Percentiles rank a stretch among this genome's conserved stretches.
phyloP scores from a whole-genome alignment of 2,329 filamentous ascomycete genomes.

The Zopfia rhizophila region DNA sequence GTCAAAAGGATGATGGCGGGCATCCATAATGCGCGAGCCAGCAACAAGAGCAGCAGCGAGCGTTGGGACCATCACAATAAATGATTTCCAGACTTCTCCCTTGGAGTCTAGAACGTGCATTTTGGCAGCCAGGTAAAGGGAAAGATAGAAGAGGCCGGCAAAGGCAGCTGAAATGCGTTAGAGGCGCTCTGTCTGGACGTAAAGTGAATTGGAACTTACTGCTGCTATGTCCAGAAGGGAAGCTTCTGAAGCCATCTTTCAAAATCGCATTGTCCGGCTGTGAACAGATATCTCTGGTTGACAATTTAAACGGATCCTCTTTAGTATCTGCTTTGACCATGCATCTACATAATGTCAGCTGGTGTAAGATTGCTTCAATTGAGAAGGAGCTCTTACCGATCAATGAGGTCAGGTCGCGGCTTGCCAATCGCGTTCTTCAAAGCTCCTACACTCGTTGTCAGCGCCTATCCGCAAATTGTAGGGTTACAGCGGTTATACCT shows the following conservation, averaged over 20 bases:
- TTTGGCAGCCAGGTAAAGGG: slow-evolving; percentile 68
- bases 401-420: slow-evolving; percentile 68
- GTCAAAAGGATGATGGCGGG: slow-evolving; percentile 70
- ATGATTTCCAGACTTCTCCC: slow-evolving; percentile 69
- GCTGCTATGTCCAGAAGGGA: slow-evolving; percentile 67
- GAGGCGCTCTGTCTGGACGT: slow-evolving; percentile 2
- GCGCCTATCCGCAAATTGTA: background rate
- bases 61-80: slow-evolving; percentile 64
- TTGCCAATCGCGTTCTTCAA: slow-evolving; percentile 70
- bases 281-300: slow-evolving; percentile 59
- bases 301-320: slow-evolving; percentile 22
- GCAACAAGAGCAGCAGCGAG: slow-evolving; percentile 66
- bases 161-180: slow-evolving; percentile 60
- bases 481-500: slow-evolving; percentile 49
- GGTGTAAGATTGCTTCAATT: too few relatives aligned
- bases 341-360: slow-evolving; percentile 26
- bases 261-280: slow-evolving; percentile 61
- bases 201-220: slow-evolving; percentile 50
- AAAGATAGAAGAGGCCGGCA: slow-evolving; percentile 68
- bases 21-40: slow-evolving; percentile 69
- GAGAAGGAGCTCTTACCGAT: slow-evolving; percentile 64
- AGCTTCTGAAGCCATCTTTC: slow-evolving; percentile 69
- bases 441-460: slow-evolving; percentile 45
- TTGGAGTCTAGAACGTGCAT: slow-evolving; percentile 69
- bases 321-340: slow-evolving; percentile 19